Evolutionary conservation across 345 rosid genomes (phyloP), one percentile per base, ranked within the genome.

Genomic region (Corymbia maculata): DNA sequence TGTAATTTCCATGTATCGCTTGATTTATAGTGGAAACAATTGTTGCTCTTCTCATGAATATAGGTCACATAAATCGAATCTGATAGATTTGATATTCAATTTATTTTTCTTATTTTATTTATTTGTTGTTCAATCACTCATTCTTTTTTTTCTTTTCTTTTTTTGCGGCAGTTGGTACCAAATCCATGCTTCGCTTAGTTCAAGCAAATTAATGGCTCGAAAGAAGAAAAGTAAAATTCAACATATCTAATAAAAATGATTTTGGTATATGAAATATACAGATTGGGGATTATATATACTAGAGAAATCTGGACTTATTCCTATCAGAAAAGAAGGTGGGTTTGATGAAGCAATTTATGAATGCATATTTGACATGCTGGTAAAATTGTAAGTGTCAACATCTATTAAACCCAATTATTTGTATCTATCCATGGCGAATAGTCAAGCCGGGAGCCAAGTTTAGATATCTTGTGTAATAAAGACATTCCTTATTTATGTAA

Each of bases 61-160:
- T 21, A 55, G 12, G 61, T 55, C 22, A 55, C 22, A 55, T 0
- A 0, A 2, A 55, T 55, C 22, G 28, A 5, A 22, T 55, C 5
- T 8, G 4, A 28, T 22, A 55, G 21, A 55, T 55, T 55, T 22
- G 28, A 55, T 55, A 55, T 55, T 55, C 24, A 55, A 22, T 22
- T 55, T 22, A 55, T 4, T 55, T 55, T 55, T 55, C 61, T 55
- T 55, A 55, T 4, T 55, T 2, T 55, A 22, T 22, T 55, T 21
- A 21, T 28, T 55, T 55, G 24, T 55, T 55, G 61, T 55, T 55
- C 0, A 12, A 55, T 55, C 24, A 28, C 28, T 55, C 6, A 1
- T 53, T 7, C 21, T 21, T 53, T 53, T 3, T 22, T 22, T 53
- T 3, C 8, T 22, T 22, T 22, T 22, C 9, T 22, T 51, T 51